Evolutionary conservation across 2,329 filamentous ascomycete species (phyloP), one percentile per base, ranked within the genome.

Genomic region (Rhinocladiella similis): DNA sequence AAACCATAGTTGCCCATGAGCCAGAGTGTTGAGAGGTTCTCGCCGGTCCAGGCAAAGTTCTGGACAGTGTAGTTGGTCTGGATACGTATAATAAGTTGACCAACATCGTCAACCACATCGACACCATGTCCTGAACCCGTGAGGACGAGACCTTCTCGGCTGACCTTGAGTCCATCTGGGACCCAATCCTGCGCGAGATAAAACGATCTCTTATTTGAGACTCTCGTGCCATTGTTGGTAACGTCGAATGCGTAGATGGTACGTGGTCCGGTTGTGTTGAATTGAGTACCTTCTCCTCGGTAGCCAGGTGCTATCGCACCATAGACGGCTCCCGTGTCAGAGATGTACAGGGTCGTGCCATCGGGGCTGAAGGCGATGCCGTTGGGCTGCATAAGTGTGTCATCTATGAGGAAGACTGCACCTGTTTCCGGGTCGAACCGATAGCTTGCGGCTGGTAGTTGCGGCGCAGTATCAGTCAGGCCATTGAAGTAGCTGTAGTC

Each of bases 51-150:
- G 35, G 70, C 73, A 57, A 78, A 73, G 59, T 77, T 77, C 65
- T 76, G 70, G 39, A 76, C 75, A 2, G 72, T 70, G 56, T 72
- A 75, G 53, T 73, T 74, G n/a, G 74, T 76, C 65, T 76, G 72
- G 10, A 76, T 69, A 13, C 68, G 68, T 45, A 73, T 61, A 20
- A 77, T 63, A 57, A 75, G 63, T 39, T 69, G 67, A 0, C 75
- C 75, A 35, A 64, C 59, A 27, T 64, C 61, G 59, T 76, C 73
- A 20, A 76, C 48, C 14, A 78, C 65, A 64, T 77, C 73, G 5
- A 77, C 70, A 3, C 75, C 73, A 12, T 61, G 64, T 1, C 73
- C 74, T 5, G 72, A 63, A n/a, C 64, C 75, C 7, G 73, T 70
- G 22, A 77, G 59, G 29, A 76, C 66, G 45, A 72, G 73, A 1